These are phyloP conservation scores for Drosera spatulata DNA, from an alignment of 179 eudicot genomes.

Conservation along the genomic window DNA sequence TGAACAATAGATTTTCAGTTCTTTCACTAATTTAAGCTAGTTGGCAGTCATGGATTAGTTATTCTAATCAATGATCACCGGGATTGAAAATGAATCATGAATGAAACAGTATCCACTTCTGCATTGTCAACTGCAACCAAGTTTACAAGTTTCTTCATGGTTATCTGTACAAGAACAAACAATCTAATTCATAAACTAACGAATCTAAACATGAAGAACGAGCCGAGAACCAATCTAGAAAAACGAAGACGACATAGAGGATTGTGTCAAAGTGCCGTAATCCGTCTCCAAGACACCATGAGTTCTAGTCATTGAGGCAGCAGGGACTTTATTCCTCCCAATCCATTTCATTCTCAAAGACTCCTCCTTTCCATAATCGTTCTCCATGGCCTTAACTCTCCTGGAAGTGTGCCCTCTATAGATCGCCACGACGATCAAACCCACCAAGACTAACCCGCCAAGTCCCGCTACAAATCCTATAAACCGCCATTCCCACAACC, in stretches of 20 bases:
- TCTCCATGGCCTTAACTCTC: conserved; percentile 43
- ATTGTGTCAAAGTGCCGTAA: conserved; percentile 28
- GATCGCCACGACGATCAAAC: conserved; percentile 13
- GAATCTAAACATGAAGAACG: conserved; percentile 5
- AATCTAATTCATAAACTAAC: conserved; percentile 5
- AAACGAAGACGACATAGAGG: background rate
- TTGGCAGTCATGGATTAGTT: no score
- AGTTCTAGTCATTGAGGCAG: conserved; percentile 61
- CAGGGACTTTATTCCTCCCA: conserved; percentile 59
- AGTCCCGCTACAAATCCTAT: conserved; percentile 42
- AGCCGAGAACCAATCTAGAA: background rate
- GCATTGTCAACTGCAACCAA: no score
- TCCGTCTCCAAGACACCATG: conserved; percentile 51
- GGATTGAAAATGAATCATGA: background rate
- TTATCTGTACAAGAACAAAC: background rate
- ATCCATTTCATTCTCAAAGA: conserved; percentile 52
- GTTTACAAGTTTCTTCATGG: no score
- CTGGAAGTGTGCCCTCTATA: conserved; percentile 11
- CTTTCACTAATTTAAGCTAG: no score
- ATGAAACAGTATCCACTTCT: background rate
- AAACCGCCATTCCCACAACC: conserved; percentile 51
- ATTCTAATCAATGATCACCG: no score
- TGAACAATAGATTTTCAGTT: no score
- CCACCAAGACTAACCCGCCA: conserved; percentile 19
- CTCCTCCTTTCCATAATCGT: conserved; percentile 35